Evolutionary conservation across 495 filamentous ascomycete genomes (phyloP).

Genomic region (Neohortaea acidophila): DNA sequence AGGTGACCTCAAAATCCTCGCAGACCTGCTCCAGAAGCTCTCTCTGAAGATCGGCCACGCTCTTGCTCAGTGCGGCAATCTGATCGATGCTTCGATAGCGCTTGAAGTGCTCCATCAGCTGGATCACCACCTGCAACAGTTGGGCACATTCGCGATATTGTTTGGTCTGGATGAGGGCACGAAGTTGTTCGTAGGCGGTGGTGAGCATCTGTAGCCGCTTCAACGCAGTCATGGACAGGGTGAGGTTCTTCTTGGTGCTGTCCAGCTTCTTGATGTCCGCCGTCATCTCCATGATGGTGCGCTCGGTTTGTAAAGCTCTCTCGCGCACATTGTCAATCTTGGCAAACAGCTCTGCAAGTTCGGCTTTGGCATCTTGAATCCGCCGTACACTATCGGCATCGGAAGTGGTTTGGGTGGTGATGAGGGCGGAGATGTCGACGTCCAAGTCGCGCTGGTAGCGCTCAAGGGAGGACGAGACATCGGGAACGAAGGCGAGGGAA

Average conservation of each 20-base stretch:
- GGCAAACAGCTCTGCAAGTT: constrained; percentile 77
- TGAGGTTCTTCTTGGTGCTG: constrained; percentile 89
- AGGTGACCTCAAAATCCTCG: constrained; percentile 92
- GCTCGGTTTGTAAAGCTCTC: constrained; percentile 80
- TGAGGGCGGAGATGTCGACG: constrained; percentile 57
- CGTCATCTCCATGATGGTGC: constrained; percentile 95
- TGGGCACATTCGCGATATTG: constrained; percentile 96
- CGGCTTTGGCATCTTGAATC: constrained; percentile 77
- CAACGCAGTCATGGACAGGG: constrained; percentile 91
- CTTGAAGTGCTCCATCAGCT: constrained; percentile 98
- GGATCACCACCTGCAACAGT: constrained; percentile 85
- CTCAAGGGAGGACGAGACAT: constrained; percentile 55
- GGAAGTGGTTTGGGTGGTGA: constrained; percentile 67
- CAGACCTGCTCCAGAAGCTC: constrained; percentile 93
- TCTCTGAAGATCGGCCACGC: constrained; percentile 85
- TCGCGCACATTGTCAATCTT: constrained; percentile 91
- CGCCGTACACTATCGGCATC: constrained; percentile 77
- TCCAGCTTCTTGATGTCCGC: constrained; percentile 97
- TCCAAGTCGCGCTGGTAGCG: constrained; percentile 74
- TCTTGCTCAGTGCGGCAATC: constrained; percentile 83
- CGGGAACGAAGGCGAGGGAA: constrained; percentile 61
- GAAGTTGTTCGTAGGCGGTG: constrained; percentile 91
- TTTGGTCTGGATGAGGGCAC: constrained; percentile 62
- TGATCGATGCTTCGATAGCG: constrained; percentile 95
- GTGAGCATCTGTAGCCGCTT: constrained; percentile 98